Evolutionary conservation across 176 grass and related monocot genomes (phyloP), one percentile per base, ranked within the genome.

Genomic region (Rhynchospora pubera): DNA sequence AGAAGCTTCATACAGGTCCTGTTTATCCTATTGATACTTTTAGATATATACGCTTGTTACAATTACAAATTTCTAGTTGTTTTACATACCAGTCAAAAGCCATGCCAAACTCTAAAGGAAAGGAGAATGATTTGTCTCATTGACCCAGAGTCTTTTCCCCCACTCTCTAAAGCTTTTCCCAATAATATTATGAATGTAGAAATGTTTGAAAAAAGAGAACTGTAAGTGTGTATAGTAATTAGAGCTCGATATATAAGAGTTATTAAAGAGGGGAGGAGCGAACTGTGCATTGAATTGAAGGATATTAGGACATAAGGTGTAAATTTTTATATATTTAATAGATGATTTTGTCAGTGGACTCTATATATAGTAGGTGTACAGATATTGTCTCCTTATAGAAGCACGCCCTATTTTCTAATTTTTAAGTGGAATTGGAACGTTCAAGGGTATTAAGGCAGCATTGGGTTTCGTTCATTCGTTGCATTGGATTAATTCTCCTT

Each of bases 351-450:
- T 48, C 43, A 22, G 9, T 48, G 18, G 9, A 22, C 16, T 72
- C 9, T 45, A 23, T 75, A 53, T 52, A 28, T 53, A 75, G 22
- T 46, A 52, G 47, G 53, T 42, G 48, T 34, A 61, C 42, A 65
- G 65, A 7, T 62, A 62, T n/a, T 66, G 79, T 66, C 61, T 50
- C 79, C 60, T 62, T 50, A 65, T 51, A 81, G 79, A 81, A 65
- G 43, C 34, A 81, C 79, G 9, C 0, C 70, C 2, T 13, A 52
- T 28, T 74, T 74, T 19, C 16, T 76, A 45, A 14, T 70, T 45
- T 69, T 69, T 15, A 24, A 50, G 24, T 13, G 51, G 12, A 15
- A 76, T 55, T 76, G 21, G 23, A 76, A 76, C 28, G 11, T 75
- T 18, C n/a, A n/a, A n/a, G n/a, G n/a, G n/a, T n/a, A 12, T 14